Percentiles rank a stretch among this genome's conserved stretches.
These are phyloP conservation scores for Colletotrichum liriopes DNA, from an alignment of 2,329 filamentous ascomycete genomes.

Conservation along the genomic window DNA sequence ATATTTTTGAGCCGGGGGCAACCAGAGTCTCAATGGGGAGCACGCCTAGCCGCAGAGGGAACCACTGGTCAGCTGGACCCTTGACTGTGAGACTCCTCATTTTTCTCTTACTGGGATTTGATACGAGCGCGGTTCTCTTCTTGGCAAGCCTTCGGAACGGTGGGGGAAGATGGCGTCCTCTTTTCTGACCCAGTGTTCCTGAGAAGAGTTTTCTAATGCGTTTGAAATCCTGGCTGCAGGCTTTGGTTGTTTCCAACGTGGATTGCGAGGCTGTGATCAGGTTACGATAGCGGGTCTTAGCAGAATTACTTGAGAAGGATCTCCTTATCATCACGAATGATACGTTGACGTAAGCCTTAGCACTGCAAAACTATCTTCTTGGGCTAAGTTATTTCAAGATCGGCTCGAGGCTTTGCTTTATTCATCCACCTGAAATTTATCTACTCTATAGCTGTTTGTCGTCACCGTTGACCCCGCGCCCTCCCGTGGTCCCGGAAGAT, in stretches of 20 bases:
- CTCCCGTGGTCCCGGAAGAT: not conserved
- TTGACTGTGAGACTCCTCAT: not conserved
- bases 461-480: not conserved
- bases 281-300: not conserved
- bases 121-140: not conserved
- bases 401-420: rapidly evolving
- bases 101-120: not conserved
- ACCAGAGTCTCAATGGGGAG: not conserved
- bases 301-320: not conserved
- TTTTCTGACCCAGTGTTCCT: not conserved
- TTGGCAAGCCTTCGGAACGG: not conserved
- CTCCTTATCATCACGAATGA: not conserved
- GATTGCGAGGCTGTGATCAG: not conserved
- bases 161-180: not conserved
- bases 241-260: not conserved
- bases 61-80: not conserved
- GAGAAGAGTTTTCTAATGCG: not conserved
- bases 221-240: not conserved
- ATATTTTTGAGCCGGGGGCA: too few species aligned
- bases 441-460: not conserved
- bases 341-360: not conserved
- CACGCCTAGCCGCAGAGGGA: too few species aligned
- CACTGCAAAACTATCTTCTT: not conserved
- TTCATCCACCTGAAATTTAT: not conserved
- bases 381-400: not conserved